Conservation (phyloP, 805 yeast species). For the Candida dajiaensis region DNA sequence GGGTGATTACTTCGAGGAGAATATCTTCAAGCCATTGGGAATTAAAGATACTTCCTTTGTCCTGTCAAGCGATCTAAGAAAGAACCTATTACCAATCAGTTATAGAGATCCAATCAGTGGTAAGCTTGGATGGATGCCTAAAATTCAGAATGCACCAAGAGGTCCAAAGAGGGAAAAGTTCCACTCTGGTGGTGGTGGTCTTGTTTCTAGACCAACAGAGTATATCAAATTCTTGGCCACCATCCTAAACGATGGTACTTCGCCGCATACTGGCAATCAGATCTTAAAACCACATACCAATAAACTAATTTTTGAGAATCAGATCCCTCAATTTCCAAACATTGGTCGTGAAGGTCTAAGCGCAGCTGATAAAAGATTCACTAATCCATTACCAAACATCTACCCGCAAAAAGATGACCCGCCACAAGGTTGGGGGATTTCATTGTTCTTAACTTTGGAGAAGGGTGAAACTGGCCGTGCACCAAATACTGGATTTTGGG, state of each 20-base stretch:
- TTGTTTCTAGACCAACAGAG: conserved; percentile 30
- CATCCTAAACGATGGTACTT: conserved; percentile 32
- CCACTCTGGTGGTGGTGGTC: conserved; percentile 36
- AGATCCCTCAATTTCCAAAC: background rate
- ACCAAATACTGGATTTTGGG: conserved; percentile 33
- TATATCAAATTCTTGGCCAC: conserved; percentile 30
- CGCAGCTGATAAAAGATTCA: conserved; percentile 8
- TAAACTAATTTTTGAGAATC: conserved; percentile 21
- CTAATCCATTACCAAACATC: conserved; percentile 13
- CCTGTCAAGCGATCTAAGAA: conserved; percentile 15
- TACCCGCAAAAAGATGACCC: conserved; percentile 22
- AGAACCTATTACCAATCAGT: conserved; percentile 21
- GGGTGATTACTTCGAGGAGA: conserved; percentile 24
- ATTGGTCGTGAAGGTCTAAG: conserved; percentile 8
- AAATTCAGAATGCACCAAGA: conserved; percentile 5
- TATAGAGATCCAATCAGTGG: conserved; percentile 15
- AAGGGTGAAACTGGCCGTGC: conserved; percentile 33
- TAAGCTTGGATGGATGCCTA: conserved; percentile 7
- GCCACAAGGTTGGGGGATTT: conserved; percentile 29
- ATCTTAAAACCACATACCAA: conserved; percentile 26
- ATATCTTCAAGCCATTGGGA: conserved; percentile 27
- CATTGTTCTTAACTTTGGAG: conserved; percentile 22
- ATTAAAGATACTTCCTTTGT: conserved; percentile 24
- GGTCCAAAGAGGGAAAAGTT: conserved; percentile 3
- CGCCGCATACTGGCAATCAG: conserved; percentile 12